These are phyloP conservation scores for Arthromyces matolae DNA, from an alignment of 768 basidiomycete genomes.

Conservation along the genomic window DNA sequence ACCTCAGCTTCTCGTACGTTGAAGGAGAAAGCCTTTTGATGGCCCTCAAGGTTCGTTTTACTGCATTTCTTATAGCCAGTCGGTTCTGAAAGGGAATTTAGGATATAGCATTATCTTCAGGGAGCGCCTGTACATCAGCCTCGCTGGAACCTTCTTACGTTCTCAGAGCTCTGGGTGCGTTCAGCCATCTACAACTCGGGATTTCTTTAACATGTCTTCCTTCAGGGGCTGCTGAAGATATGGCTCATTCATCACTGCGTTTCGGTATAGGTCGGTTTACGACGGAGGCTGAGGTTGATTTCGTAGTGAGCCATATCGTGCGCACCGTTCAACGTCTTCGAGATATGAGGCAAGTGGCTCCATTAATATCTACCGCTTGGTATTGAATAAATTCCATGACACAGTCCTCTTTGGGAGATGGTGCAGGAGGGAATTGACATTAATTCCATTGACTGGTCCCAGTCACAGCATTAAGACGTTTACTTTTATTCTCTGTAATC, in stretches of 20 bases:
- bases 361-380: slow-evolving; percentile 1
- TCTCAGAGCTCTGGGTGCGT: slow-evolving; percentile 82
- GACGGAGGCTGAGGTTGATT: slow-evolving; percentile 95
- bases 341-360: slow-evolving; percentile 76
- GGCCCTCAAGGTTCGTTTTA: slow-evolving; percentile 79
- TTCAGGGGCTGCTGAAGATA: slow-evolving; percentile 90
- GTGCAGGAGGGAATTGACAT: slow-evolving; percentile 98
- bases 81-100: slow-evolving; percentile 29
- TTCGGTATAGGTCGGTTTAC: slow-evolving; percentile 99
- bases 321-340: slow-evolving; percentile 82
- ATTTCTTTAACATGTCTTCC: slow-evolving; percentile 3
- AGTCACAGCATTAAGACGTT: slow-evolving; percentile 86
- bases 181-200: neutral
- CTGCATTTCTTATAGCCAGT: neutral
- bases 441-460: slow-evolving; percentile 92
- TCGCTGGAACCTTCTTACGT: slow-evolving; percentile 98
- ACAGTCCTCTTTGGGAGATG: slow-evolving; percentile 99
- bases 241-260: slow-evolving; percentile 96
- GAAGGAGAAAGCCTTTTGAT: slow-evolving; percentile 97
- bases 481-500: no score
- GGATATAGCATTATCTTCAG: slow-evolving; percentile 97
- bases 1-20: slow-evolving; percentile 93
- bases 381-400: slow-evolving; percentile 9
- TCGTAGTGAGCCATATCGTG: slow-evolving; percentile 85
- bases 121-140: slow-evolving; percentile 97